Base-by-base conservation (phyloP, 2,329 filamentous ascomycete genomes). In the Helotiales sp. region DNA sequence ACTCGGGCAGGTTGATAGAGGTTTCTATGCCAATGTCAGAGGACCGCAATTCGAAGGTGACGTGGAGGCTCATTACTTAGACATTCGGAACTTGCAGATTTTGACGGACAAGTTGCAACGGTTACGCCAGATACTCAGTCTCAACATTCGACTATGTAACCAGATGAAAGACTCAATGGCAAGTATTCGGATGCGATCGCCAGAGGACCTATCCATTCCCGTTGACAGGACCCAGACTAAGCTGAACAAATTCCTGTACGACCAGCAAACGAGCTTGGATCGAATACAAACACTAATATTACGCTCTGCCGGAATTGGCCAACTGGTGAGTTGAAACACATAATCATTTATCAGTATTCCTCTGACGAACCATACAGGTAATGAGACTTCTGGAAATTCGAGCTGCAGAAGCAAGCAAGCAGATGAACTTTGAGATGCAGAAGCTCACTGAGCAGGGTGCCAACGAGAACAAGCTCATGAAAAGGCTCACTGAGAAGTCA, bases 391-490 rank as follows among this genome's bases (percentile, higher is more conserved):
- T 47, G 5, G 42, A 47, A 47, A 47, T 47, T 25, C 42, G 42
- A 47, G 42, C 17, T 27, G 15, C 42, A 47, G 42, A 47, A 47
- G 42, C 42, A 47, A 47, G 42, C 42, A 47, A 47, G 42, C 17
- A 47, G 42, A 47, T 47, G 42, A 47, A 47, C 42, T 5, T 27
- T 47, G 22, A 47, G 42, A 47, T 47, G 42, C 42, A 47, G 42
- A 47, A 47, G 15, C 42, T 47, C 12, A 47, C 42, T 25, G 42
- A 47, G 42, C 42, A 47, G 42, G 42, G 42, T 5, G 42, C 25
- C 42, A 47, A 47, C 42, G 42, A 47, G 19, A 47, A 47, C 42
- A 47, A 47, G 42, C 42, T 47, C 12, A 47, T 47, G 42, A 47
- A 47, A 47, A 47, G 19, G 42, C 42, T 47, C 42, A 47, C 42